Evolutionary conservation across 2,329 filamentous ascomycete genomes (phyloP).

Genomic region (Aspergillus pseudotamarii): DNA sequence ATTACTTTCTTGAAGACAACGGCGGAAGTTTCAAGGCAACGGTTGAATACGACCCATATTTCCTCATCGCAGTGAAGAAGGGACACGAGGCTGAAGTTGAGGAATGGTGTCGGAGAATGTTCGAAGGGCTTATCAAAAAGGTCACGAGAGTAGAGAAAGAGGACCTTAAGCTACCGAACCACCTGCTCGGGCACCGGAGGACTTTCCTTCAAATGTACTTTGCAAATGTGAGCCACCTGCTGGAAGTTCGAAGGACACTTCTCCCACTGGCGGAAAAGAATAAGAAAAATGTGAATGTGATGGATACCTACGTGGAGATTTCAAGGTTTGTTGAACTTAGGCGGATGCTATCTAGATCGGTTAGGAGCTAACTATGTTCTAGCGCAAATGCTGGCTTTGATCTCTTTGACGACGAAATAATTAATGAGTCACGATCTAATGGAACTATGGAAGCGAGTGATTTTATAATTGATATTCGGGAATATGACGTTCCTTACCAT

Average conservation of each 20-base stretch:
- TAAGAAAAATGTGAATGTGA: conserved; percentile 91
- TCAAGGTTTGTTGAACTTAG: conserved; percentile 62
- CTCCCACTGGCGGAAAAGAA: conserved; percentile 95
- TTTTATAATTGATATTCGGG: conserved; percentile 96
- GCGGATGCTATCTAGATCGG: not conserved
- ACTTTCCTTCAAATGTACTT: conserved; percentile 88
- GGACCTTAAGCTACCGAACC: conserved; percentile 92
- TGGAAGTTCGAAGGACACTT: conserved; percentile 81
- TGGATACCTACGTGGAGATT: conserved; percentile 98
- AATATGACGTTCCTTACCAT: conserved; percentile 99
- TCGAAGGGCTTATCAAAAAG: conserved; percentile 78
- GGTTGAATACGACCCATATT: conserved; percentile 95
- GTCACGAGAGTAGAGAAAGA: conserved; percentile 84
- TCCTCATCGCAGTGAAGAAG: conserved; percentile 85
- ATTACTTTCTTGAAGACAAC: conserved; percentile 93
- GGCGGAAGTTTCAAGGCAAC: conserved; percentile 93
- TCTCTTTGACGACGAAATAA: conserved; percentile 89
- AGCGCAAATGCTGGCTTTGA: conserved; percentile 83
- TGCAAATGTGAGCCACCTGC: conserved; percentile 80
- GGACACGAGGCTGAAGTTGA: conserved; percentile 91
- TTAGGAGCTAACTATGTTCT: conserved; percentile 27
- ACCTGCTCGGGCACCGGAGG: conserved; percentile 85
- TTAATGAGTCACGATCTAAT: conserved; percentile 77
- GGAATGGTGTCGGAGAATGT: conserved; percentile 84
- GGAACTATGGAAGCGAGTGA: conserved; percentile 87